Percentiles rank a stretch among this genome's conserved stretches.
Evolutionary conservation across 2,329 filamentous ascomycete genomes (phyloP).

Genomic region (Hypoxylon sp.): DNA sequence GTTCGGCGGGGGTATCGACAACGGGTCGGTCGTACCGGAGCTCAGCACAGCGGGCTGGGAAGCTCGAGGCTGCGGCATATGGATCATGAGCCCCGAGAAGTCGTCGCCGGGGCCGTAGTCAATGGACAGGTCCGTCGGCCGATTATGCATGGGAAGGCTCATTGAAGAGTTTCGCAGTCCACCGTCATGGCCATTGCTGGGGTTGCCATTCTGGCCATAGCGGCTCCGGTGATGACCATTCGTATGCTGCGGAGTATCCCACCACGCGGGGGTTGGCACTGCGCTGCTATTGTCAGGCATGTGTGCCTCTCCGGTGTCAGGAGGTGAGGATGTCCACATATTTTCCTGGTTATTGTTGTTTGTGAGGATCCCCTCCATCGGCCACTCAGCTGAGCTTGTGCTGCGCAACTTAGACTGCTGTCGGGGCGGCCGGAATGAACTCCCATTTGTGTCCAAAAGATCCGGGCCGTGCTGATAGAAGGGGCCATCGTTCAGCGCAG

Average conservation of each 20-base stretch:
- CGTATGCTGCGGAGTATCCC: slow-evolving; percentile 42
- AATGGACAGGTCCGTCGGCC: slow-evolving; percentile 59
- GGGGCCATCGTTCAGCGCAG: slow-evolving; percentile 41
- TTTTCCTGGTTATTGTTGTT: slow-evolving; percentile 39
- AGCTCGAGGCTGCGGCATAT: slow-evolving; percentile 65
- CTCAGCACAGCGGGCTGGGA: slow-evolving; percentile 58
- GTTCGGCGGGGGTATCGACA: slow-evolving; percentile 19
- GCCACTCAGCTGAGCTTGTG: slow-evolving; percentile 54
- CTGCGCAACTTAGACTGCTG: slow-evolving; percentile 42
- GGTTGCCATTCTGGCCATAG: slow-evolving; percentile 17
- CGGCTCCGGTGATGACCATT: slow-evolving; percentile 15
- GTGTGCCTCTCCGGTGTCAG: slow-evolving; percentile 27
- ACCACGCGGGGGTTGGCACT: slow-evolving; percentile 48
- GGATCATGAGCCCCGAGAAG: slow-evolving; percentile 65
- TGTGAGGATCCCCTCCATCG: slow-evolving; percentile 51
- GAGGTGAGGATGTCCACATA: slow-evolving; percentile 34
- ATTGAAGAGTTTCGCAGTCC: slow-evolving; percentile 52
- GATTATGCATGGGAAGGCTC: slow-evolving; percentile 60
- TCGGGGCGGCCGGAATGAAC: slow-evolving; percentile 24
- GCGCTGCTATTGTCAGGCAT: slow-evolving; percentile 36
- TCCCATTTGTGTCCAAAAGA: slow-evolving; percentile 33
- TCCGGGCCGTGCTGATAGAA: slow-evolving; percentile 44
- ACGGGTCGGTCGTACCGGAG: slow-evolving; percentile 47
- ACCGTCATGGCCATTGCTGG: slow-evolving; percentile 8
- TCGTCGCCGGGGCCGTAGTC: slow-evolving; percentile 54